Evolutionary conservation across 2,329 filamentous ascomycete species (phyloP), one percentile per base, ranked within the genome.

Genomic region (Alternaria ventricosa): DNA sequence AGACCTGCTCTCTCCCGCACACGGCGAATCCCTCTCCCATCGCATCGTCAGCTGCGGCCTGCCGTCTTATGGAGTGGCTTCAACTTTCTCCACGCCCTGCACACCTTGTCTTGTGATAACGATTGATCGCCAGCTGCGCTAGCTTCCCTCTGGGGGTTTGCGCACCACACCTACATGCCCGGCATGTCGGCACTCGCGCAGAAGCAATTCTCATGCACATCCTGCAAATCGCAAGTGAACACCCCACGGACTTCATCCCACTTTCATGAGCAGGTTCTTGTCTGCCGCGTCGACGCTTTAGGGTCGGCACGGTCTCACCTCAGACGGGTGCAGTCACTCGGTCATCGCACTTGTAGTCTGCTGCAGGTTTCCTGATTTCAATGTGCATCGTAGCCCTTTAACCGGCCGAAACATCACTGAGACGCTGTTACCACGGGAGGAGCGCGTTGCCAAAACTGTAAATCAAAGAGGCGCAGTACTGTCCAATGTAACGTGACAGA

Each of bases 241-340:
- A 43, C 30, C 51, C 51, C 30, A 57, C 55, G 20, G n/a, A 50
- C 30, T 36, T 13, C 33, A 44, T 25, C 43, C 22, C 46, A 33
- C n/a, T 18, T 18, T 23, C 43, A 11, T 28, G 20, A 46, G 18
- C 28, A 36, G 25, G 10, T 33, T 18, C 28, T 53, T 30, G 22
- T 51, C 50, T 57, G 55, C 44, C 56, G 53, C 36, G 36, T 41
- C n/a, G 36, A 41, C 36, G 36, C 43, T 36, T 36, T 28, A 60
- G 65, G 59, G 41, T 36, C 65, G 62, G 62, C 51, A 57, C 65
- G 53, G 55, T 60, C 65, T 65, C 53, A 63, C 65, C 53, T 63
- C 58, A 67, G 59, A 61, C 56, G 56, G 62, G 30, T 28, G 20
- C 25, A 20, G 11, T 20, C 13, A 23, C 9, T 36, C 18, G 12